A percentile compares a stretch with the other conserved stretches of the same genome.
Evolutionary conservation across 1,284 basidiomycete species (phyloP).

Genomic region (Ganoderma multipileum): DNA sequence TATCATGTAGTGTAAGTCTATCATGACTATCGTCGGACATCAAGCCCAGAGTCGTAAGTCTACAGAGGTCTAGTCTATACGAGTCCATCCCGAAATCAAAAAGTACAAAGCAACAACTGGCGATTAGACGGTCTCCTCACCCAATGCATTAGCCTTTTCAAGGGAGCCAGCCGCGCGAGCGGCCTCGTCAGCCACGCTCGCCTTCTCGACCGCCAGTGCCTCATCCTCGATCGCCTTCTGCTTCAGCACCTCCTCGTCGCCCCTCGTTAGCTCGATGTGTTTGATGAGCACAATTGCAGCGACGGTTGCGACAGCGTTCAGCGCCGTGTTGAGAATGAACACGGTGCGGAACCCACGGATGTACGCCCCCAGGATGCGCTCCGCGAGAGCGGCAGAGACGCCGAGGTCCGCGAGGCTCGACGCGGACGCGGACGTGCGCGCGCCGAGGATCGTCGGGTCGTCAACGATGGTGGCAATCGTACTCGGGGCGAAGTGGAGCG

Average conservation of each 20-base stretch:
- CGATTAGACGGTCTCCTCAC: not conserved
- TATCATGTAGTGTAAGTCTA: constrained; percentile 1
- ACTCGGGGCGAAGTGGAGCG: constrained; percentile 43
- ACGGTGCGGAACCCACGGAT: constrained; percentile 60
- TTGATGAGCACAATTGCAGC: constrained; percentile 62
- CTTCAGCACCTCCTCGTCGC: constrained; percentile 57
- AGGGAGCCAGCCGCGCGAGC: not conserved
- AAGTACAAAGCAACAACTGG: not conserved
- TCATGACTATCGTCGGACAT: not conserved
- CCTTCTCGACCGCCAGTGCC: constrained; percentile 14
- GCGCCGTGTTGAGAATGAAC: constrained; percentile 61
- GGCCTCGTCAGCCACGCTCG: constrained; percentile 8
- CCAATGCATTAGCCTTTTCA: constrained; percentile 1
- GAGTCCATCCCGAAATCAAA: not conserved
- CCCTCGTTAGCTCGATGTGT: constrained; percentile 61
- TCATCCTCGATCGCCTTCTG: constrained; percentile 41
- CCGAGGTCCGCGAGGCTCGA: constrained; percentile 42
- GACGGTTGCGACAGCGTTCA: constrained; percentile 54
- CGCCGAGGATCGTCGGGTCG: constrained; percentile 54
- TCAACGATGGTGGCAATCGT: constrained; percentile 52
- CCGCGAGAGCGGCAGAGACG: constrained; percentile 46
- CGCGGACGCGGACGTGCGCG: constrained; percentile 38
- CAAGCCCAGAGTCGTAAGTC: not conserved
- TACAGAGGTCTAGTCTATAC: constrained; percentile 3
- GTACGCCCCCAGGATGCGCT: constrained; percentile 60